A percentile compares a stretch with the other conserved stretches of the same genome.
Conservation (phyloP, 129 eudicot species). For the Flaveria bidentis region DNA sequence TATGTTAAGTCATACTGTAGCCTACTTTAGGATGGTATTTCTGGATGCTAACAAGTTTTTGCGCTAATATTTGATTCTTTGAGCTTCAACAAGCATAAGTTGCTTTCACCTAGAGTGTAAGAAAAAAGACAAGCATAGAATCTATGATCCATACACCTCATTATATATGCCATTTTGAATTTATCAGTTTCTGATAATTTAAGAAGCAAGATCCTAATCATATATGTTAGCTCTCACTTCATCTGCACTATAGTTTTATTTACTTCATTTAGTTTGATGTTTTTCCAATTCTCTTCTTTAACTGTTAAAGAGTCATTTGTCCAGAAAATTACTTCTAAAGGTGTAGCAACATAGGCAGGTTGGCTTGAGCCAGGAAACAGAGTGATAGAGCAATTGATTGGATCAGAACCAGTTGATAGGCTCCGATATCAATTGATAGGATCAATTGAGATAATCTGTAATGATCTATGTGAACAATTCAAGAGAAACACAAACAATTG, state of each 20-base stretch:
- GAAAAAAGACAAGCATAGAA: background rate
- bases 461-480: no score
- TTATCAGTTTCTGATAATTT: background rate
- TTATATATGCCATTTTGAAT: background rate
- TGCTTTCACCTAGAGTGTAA: background rate
- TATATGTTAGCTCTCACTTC: constrained; percentile 7
- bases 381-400: no score
- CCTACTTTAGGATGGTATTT: background rate
- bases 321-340: background rate
- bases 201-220: background rate
- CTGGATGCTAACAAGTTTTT: background rate
- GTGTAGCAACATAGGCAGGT: background rate
- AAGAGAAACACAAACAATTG: no score
- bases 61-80: background rate
- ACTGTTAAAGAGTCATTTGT: background rate
- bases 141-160: background rate
- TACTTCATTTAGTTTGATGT: background rate
- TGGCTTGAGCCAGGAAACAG: background rate
- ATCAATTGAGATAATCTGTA: no score
- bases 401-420: no score
- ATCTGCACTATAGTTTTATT: background rate
- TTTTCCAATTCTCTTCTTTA: background rate
- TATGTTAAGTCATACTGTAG: background rate
- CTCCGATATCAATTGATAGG: no score
- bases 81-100: background rate